Evolutionary conservation across 2,329 filamentous ascomycete genomes (phyloP).

Genomic region (Pseudogymnoascus sp.): DNA sequence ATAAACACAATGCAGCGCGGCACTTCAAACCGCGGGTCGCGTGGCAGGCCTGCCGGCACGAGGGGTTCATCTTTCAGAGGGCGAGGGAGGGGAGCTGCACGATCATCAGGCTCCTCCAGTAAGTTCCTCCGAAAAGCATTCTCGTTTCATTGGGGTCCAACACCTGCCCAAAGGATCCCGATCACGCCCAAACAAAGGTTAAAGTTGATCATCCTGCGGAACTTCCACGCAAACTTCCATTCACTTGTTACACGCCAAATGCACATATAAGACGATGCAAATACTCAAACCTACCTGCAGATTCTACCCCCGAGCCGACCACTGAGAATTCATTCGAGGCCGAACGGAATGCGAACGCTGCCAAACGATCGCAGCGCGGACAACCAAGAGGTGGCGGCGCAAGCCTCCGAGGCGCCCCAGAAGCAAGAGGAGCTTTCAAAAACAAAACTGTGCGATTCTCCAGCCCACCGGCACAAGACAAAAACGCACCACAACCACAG

Average conservation of each 20-base stretch:
- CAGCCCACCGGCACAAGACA: conserved; percentile 9
- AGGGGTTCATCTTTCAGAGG: conserved; percentile 28
- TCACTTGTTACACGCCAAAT: conserved; percentile 12
- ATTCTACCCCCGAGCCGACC: conserved; percentile 14
- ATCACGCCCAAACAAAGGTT: background rate
- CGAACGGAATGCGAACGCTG: conserved; percentile 29
- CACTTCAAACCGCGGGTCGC: conserved; percentile 24
- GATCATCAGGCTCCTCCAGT: conserved; percentile 25
- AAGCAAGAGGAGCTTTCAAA: conserved; percentile 15
- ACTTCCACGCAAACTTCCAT: conserved; percentile 13
- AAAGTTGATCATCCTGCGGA: conserved; percentile 10
- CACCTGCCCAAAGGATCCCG: background rate
- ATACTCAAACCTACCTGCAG: conserved; percentile 19
- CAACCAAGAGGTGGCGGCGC: conserved; percentile 17
- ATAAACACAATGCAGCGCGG: conserved; percentile 26
- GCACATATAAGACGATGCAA: conserved; percentile 10
- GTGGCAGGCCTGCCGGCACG: conserved; percentile 19
- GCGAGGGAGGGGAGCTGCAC: conserved; percentile 27
- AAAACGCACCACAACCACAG: background rate
- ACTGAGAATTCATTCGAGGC: conserved; percentile 24
- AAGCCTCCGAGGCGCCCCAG: conserved; percentile 21
- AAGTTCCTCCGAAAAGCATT: conserved; percentile 17
- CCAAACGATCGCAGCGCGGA: conserved; percentile 25
- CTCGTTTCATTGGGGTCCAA: background rate
- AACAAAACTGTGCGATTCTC: conserved; percentile 25